phyloP scores from a whole-genome alignment of 2,329 filamentous ascomycete species.

The Tolypocladium amazonense region DNA sequence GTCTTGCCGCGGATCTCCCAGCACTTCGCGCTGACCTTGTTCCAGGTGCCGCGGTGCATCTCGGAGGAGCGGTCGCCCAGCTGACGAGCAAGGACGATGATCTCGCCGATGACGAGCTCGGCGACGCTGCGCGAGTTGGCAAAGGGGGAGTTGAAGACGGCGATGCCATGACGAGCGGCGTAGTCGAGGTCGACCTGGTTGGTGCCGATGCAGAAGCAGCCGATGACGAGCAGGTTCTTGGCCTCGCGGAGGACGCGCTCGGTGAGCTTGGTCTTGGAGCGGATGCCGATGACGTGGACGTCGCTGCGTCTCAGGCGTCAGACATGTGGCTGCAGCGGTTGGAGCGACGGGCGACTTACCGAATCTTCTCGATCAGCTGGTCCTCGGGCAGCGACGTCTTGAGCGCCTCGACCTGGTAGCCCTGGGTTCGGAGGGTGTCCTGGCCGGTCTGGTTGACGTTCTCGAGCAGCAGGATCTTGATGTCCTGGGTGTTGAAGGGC shows the following conservation, averaged over 20 bases:
- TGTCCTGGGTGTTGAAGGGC: constrained; percentile 89
- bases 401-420: constrained; percentile 88
- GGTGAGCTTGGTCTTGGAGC: constrained; percentile 93
- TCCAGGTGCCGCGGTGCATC: constrained; percentile 91
- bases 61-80: constrained; percentile 87
- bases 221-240: constrained; percentile 89
- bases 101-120: constrained; percentile 88
- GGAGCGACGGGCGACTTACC: constrained; percentile 42
- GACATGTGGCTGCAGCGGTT: neutral
- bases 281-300: constrained; percentile 94
- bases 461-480: constrained; percentile 91
- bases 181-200: constrained; percentile 87
- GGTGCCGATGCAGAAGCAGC: constrained; percentile 98
- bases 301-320: constrained; percentile 42
- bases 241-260: constrained; percentile 77
- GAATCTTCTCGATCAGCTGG: constrained; percentile 92
- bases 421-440: constrained; percentile 72
- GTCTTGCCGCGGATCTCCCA: constrained; percentile 99
- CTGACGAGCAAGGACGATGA: constrained; percentile 85
- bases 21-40: constrained; percentile 93
- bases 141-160: constrained; percentile 98
- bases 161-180: constrained; percentile 76
- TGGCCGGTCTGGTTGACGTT: constrained; percentile 90
- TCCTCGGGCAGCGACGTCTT: constrained; percentile 88
- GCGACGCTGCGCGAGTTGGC: constrained; percentile 96